Conservation (phyloP, 2,329 filamentous ascomycete species). For the Albophoma yamanashiensis region DNA sequence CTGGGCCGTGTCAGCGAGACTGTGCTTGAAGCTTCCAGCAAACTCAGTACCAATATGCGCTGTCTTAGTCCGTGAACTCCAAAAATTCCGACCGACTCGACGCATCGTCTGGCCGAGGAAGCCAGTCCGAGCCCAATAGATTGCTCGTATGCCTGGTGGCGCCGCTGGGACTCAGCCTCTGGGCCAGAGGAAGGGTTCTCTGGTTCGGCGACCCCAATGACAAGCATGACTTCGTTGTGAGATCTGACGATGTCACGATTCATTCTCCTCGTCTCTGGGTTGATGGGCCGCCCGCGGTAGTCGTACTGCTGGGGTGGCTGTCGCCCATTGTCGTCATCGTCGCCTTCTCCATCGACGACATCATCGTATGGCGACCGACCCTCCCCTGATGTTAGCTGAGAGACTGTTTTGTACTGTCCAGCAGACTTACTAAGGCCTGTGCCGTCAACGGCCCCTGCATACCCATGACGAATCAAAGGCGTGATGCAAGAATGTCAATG, state of each 20-base stretch:
- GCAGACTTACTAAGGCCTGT: constrained; percentile 37
- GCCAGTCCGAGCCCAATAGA: constrained; percentile 28
- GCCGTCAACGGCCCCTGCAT: constrained; percentile 46
- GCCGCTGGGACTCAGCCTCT: constrained; percentile 28
- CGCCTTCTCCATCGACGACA: constrained; percentile 38
- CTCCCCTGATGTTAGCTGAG: constrained; percentile 18
- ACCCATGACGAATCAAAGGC: constrained; percentile 28
- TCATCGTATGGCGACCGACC: constrained; percentile 52
- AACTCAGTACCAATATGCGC: constrained; percentile 36
- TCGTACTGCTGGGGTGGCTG: constrained; percentile 41
- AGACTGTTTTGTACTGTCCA: not conserved
- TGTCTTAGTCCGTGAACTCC: constrained; percentile 42
- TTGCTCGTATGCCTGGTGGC: constrained; percentile 37
- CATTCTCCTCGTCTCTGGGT: constrained; percentile 41
- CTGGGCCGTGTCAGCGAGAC: constrained; percentile 18
- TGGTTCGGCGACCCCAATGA: constrained; percentile 51
- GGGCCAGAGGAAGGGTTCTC: constrained; percentile 31
- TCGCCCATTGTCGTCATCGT: constrained; percentile 26
- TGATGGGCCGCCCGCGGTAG: constrained; percentile 43
- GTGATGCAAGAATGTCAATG: not conserved
- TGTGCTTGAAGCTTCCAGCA: not conserved
- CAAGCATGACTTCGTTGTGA: constrained; percentile 53
- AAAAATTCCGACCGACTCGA: constrained; percentile 36
- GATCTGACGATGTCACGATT: constrained; percentile 48
- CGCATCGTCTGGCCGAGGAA: constrained; percentile 19